Base-by-base conservation (phyloP, 805 yeast species). In the Kluyveromyces nonfermentans region DNA sequence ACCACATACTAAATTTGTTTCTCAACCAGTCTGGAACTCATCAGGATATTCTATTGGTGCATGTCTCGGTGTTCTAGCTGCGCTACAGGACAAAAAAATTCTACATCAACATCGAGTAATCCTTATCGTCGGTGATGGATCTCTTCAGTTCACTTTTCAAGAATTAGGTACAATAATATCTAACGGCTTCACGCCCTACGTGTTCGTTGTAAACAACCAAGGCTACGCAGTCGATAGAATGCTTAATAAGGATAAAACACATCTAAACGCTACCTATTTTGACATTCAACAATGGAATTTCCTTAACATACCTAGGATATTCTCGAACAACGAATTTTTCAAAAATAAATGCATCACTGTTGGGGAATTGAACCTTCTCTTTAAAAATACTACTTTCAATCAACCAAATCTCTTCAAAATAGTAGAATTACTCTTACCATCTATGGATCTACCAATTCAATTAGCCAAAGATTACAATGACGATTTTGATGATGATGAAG, bases 161-260 rank as follows among this genome's bases (percentile, higher is more conserved):
- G 85, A 79, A 55, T 64, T 80, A 43, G 73, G 82, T 5, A 74
- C 82, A 20, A 74, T 77, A 73, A 56, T 76, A 35, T 67, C 73
- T 43, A 70, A 77, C 70, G 67, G 71, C 15, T 65, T 75, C 40
- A 73, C 67, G 22, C 85, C 85, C 22, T 77, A 77, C 50, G 62
- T 80, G 22, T 73, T 80, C 44, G 65, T 80, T 18, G 67, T 80
- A 60, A 80, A 80, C 62, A 80, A 80, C 52, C 76, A 73, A 46
- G 85, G 85, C 35, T 80, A 78, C 60, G 77, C 84, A 16, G 77
- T 77, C 46, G 85, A 80, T 56, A 69, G 83, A 59, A 69, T 78
- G 49, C 71, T 80, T 42, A 76, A 78, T 53, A 81, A 80, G 37
- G 69, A 69, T 40, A 63, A 63, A 1, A 38, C 41, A 15, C 41